Conservation (phyloP, 306 rosid genomes). For the Ammopiptanthus mongolicus region DNA sequence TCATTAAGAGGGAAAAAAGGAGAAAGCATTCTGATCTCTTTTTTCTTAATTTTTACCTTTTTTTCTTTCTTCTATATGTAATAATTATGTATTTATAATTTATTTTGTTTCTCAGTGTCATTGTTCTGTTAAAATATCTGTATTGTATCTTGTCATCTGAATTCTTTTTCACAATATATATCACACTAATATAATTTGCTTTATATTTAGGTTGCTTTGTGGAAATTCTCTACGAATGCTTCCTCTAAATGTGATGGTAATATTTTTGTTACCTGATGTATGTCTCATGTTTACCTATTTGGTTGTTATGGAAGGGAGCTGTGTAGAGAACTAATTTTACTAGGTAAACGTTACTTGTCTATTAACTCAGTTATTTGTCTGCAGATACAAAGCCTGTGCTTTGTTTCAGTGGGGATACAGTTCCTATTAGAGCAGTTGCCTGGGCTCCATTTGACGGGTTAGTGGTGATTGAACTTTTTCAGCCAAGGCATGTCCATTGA, state of each 20-base stretch:
- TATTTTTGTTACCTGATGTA: neutral
- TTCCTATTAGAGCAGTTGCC: slow-evolving; percentile 81
- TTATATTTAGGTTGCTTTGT: slow-evolving; percentile 73
- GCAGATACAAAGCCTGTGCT: slow-evolving; percentile 83
- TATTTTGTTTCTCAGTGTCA: slow-evolving; percentile 3
- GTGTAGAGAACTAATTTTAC: slow-evolving; percentile 8
- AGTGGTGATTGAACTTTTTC: slow-evolving; percentile 27
- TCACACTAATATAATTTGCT: slow-evolving; percentile 30
- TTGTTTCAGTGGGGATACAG: slow-evolving; percentile 76
- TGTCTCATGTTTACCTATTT: slow-evolving; percentile 17
- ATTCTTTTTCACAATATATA: neutral
- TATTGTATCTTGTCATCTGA: slow-evolving; percentile 2
- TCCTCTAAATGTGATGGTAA: slow-evolving; percentile 56
- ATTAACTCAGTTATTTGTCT: slow-evolving; percentile 23
- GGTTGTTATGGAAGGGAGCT: slow-evolving; percentile 11
- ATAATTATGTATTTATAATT: slow-evolving; percentile 13
- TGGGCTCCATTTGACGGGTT: slow-evolving; percentile 92
- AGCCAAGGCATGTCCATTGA: neutral
- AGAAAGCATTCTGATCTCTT: neutral
- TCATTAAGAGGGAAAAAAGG: neutral
- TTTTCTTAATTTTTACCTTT: neutral
- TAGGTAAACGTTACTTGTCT: slow-evolving; percentile 1
- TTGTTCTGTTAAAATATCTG: neutral
- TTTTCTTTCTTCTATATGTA: neutral
- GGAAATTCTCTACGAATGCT: slow-evolving; percentile 65